Evolutionary conservation across 73 alveolate genomes (phyloP), one percentile per base, ranked within the genome.

Genomic region (Symbiodinium natans): DNA sequence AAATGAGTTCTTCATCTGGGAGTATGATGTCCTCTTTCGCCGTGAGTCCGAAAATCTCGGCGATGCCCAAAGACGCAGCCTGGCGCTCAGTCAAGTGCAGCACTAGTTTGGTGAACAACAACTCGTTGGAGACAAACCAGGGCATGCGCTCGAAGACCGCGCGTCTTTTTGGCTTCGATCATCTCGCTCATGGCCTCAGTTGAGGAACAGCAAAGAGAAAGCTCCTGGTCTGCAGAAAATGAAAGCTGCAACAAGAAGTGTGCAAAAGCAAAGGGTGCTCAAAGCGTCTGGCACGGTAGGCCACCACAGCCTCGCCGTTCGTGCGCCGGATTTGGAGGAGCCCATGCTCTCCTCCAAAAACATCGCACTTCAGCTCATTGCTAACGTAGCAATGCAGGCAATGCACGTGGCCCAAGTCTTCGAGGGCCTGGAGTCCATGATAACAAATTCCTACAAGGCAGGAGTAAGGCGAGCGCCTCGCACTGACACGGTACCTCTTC

Each of bases 1-100:
- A 90, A 13, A 90, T 90, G 39, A 90, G 83, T 36, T 41, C 89
- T 85, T 90, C 97, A 17, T 71, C 97, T 21, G 83, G 77, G 89
- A 90, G 38, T 7, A 90, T 88, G 82, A 90, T 36, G 88, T 90
- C 97, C 29, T 85, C 77, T 17, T 31, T 40, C 77, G 80, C 80
- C 77, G 97, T 68, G 75, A 90, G 68, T 21, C 97, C 97, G 80
- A 90, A 90, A 82, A 90, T 90, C 80, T 90, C 97, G 3, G 97
- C 97, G 27, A 56, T 40, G 43, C 97, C 97, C 89, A 90, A 33
- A 52, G 89, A 90, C 41, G 89, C 87, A 34, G 80, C 97, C 97
- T 90, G 82, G 25, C 25, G 21, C 59, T 6, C 6, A 46, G 59
- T 13, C 59, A 46, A 46, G 13, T 46, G 59, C 59, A 46, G 13